Conservation (phyloP, 768 basidiomycete species). For the Suillus alpinus region DNA sequence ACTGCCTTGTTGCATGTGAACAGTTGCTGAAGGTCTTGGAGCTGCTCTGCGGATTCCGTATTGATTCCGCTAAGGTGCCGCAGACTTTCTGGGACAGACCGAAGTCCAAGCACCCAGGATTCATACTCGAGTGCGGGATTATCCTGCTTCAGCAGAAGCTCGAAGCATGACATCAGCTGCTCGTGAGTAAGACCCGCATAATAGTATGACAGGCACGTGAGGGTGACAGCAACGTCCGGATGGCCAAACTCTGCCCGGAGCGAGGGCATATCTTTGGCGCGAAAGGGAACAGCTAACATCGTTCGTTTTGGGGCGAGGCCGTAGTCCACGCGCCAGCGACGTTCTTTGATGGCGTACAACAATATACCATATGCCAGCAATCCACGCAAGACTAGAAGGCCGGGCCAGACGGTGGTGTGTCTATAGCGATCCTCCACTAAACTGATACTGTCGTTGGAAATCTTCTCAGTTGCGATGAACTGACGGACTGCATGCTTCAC, state of each 20-base stretch:
- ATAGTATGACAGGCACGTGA: neutral
- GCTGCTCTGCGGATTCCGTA: neutral
- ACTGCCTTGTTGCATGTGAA: conserved; percentile 19
- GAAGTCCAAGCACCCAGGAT: neutral
- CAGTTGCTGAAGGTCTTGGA: conserved; percentile 11
- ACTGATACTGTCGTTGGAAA: neutral
- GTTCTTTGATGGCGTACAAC: neutral
- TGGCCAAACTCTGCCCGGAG: neutral
- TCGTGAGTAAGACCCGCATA: neutral
- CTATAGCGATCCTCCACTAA: conserved; percentile 10
- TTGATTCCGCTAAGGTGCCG: neutral
- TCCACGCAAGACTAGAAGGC: neutral
- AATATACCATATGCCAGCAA: neutral
- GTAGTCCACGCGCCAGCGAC: neutral
- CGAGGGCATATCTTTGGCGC: neutral
- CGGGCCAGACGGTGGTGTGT: neutral
- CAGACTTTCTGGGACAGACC: neutral
- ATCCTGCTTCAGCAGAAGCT: neutral
- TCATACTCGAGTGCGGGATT: neutral
- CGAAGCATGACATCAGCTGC: neutral
- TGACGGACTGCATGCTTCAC: conserved; percentile 11
- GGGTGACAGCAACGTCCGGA: neutral
- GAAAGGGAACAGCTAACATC: neutral
- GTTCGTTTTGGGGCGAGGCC: neutral
- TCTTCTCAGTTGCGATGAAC: conserved; percentile 21